Evolutionary conservation across 331 rosid genomes (phyloP).

Genomic region (Arachis monticola): DNA sequence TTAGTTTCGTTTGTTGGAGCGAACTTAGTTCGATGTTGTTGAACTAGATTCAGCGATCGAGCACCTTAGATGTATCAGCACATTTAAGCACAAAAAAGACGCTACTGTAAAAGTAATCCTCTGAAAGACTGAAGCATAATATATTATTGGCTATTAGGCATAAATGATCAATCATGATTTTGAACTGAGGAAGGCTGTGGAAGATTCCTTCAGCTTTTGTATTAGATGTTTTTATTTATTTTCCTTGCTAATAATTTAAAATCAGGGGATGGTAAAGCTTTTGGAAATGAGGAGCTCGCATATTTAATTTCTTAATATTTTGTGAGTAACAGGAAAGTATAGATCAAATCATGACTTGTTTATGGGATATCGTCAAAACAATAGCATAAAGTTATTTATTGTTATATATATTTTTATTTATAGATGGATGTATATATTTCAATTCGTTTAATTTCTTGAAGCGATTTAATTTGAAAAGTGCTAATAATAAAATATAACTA

Average conservation of each 20-base stretch:
- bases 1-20: slow-evolving; percentile 69
- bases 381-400: not conserved
- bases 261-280: slow-evolving; percentile 29
- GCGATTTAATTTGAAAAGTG: slow-evolving; percentile 7
- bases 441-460: not conserved
- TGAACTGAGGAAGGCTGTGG: not conserved
- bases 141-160: not conserved
- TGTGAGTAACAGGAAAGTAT: not conserved
- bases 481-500: not conserved
- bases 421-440: too few relatives aligned
- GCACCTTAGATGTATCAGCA: not conserved
- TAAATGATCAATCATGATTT: not conserved
- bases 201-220: slow-evolving; percentile 31
- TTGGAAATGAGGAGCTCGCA: not conserved
- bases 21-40: slow-evolving; percentile 55
- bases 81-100: not conserved
- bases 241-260: not conserved
- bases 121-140: not conserved
- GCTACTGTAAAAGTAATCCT: not conserved
- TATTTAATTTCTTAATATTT: not conserved
- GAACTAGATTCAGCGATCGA: slow-evolving; percentile 55
- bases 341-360: not conserved
- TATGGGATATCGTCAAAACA: not conserved
- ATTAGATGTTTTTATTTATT: not conserved
- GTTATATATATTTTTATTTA: not conserved